Percentiles rank a stretch among this genome's conserved stretches.
Conservation (phyloP, 2,329 filamentous ascomycete species). For the Pseudogymnoascus sp. region DNA sequence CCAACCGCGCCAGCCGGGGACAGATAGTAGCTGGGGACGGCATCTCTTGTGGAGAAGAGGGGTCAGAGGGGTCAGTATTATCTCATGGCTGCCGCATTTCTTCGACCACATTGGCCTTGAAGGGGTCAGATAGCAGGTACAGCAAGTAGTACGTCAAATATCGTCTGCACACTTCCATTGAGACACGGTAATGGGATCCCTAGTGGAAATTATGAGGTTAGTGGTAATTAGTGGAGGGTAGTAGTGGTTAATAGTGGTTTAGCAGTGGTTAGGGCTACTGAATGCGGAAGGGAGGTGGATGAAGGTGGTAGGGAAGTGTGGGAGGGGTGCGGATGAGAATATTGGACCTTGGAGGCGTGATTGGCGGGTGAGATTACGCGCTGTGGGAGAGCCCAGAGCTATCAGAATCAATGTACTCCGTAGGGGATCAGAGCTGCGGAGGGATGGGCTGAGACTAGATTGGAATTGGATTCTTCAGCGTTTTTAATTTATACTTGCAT, state of each 20-base stretch:
- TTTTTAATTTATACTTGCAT: conserved; percentile 3
- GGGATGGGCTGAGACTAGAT: background rate
- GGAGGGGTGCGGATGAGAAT: background rate
- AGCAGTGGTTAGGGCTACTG: background rate
- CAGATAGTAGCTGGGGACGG: background rate
- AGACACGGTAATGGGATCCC: background rate
- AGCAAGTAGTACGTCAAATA: background rate
- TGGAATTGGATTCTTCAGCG: background rate
- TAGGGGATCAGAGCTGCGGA: background rate
- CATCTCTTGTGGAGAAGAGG: background rate
- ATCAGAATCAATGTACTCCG: background rate
- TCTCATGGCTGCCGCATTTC: background rate
- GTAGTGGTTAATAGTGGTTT: background rate
- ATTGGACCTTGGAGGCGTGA: background rate
- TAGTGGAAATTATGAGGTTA: background rate
- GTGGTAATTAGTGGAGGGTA: background rate
- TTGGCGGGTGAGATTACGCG: background rate
- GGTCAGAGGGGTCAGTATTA: background rate
- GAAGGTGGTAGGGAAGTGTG: background rate
- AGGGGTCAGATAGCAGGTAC: background rate
- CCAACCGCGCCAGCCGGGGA: background rate
- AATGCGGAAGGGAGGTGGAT: background rate
- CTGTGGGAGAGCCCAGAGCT: background rate
- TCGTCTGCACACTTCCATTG: background rate
- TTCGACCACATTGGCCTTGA: background rate